Evolutionary conservation across 768 basidiomycete genomes (phyloP).

Genomic region (Mrakia gelida): DNA sequence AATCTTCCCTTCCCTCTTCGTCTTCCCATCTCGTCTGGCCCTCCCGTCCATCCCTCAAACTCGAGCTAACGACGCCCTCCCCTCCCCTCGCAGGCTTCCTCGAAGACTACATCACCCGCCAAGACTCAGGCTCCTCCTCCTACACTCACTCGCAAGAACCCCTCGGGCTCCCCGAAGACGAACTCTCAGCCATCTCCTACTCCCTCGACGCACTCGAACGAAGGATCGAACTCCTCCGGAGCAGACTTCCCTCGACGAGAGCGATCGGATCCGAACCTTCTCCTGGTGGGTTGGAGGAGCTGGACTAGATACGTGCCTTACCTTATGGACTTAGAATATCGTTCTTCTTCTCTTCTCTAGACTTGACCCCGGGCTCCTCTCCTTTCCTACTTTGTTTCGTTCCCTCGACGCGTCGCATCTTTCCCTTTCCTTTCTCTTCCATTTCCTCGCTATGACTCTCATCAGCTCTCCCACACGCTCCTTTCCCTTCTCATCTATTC

Average conservation of each 20-base stretch:
- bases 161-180: background rate
- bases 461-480: no score
- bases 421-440: background rate
- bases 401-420: background rate
- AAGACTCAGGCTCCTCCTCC: background rate
- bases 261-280: background rate
- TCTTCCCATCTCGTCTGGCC: background rate
- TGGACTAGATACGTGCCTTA: constrained; percentile 2
- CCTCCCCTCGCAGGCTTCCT: constrained; percentile 12
- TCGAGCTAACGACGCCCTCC: background rate
- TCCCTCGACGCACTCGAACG: constrained; percentile 25
- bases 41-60: background rate
- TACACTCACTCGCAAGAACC: background rate
- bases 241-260: background rate
- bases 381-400: background rate
- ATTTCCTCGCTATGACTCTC: no score
- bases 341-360: background rate
- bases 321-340: background rate
- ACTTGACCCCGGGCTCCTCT: background rate
- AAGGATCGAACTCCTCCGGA: constrained; percentile 10
- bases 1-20: no score
- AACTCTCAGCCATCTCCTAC: constrained; percentile 18
- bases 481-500: no score
- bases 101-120: constrained; percentile 20
- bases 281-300: background rate